These are phyloP conservation scores for Acrodontium crateriforme DNA, from an alignment of 2,329 filamentous ascomycete species.

Conservation along the genomic window DNA sequence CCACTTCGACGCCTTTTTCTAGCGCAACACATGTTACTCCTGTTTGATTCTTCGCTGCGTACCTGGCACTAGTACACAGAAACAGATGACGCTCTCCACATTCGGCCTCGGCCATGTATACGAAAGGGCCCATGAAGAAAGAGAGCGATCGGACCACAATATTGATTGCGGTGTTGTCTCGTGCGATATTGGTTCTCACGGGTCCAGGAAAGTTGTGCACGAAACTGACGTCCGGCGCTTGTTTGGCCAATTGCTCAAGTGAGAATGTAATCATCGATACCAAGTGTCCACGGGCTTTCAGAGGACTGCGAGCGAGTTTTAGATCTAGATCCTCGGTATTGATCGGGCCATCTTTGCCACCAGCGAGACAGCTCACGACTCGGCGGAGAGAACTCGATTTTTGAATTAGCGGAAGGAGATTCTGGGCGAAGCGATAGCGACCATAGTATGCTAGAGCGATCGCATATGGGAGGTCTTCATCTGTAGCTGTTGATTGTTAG, in stretches of 20 bases:
- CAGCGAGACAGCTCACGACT: conserved; percentile 15
- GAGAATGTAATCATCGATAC: conserved; percentile 15
- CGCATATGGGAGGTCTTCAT: conserved; percentile 24
- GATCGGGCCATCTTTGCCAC: conserved; percentile 16
- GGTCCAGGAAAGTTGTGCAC: conserved; percentile 20
- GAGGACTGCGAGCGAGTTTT: no score
- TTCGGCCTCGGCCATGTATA: conserved; percentile 16
- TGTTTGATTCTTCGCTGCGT: conserved; percentile 9
- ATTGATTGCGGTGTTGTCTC: conserved; percentile 6
- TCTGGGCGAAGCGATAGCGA: conserved; percentile 26
- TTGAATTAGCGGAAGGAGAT: conserved; percentile 24
- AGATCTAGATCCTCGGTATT: conserved; percentile 11
- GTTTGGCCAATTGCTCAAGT: conserved; percentile 11
- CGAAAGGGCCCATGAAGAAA: conserved; percentile 8
- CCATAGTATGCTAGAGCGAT: conserved; percentile 21
- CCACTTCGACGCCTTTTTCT: conserved; percentile 6
- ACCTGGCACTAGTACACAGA: conserved; percentile 22
- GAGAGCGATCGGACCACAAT: conserved; percentile 6
- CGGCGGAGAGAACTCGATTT: conserved; percentile 11
- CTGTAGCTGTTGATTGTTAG: conserved; percentile 12
- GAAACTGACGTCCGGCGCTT: conserved; percentile 15
- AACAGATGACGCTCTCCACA: conserved; percentile 24
- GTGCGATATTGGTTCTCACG: conserved; percentile 12
- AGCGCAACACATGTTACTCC: conserved; percentile 9
- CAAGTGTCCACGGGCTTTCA: conserved; percentile 9